Evolutionary conservation across 83 land plant species (phyloP).

Genomic region (Picea abies): DNA sequence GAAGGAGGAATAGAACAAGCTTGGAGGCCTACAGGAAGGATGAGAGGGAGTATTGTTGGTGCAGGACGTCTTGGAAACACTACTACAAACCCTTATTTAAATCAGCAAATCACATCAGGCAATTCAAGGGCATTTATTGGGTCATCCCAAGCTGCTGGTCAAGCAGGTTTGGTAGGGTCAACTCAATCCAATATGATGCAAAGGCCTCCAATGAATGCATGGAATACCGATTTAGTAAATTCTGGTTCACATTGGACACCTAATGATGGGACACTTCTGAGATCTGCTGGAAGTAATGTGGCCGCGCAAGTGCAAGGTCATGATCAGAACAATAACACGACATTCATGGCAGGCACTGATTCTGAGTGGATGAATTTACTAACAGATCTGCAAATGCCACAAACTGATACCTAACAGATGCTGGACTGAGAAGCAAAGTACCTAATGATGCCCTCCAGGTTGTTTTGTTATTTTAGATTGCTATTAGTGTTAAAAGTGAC

Average conservation of each 20-base stretch:
- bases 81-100: conserved; percentile 10
- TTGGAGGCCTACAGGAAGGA: conserved; percentile 71
- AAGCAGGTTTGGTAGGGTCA: conserved; percentile 2
- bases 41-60: conserved; percentile 66
- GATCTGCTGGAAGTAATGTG: conserved; percentile 15
- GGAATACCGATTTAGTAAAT: conserved; percentile 1
- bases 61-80: conserved; percentile 2
- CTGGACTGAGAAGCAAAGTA: not conserved
- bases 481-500: not conserved
- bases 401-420: conserved; percentile 7
- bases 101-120: conserved; percentile 8
- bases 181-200: conserved; percentile 9
- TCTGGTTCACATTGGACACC: conserved; percentile 7
- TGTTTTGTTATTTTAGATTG: not conserved
- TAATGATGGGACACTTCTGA: conserved; percentile 12
- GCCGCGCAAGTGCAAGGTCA: conserved; percentile 1
- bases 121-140: conserved; percentile 11
- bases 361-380: not conserved
- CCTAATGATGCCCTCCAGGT: no score
- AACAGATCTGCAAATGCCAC: not conserved
- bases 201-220: conserved; percentile 7
- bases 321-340: not conserved
- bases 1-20: conserved; percentile 27
- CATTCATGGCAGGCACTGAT: not conserved
- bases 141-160: not conserved